phyloP scores from a whole-genome alignment of 768 basidiomycete species.

The Leccinum uliginosum region DNA sequence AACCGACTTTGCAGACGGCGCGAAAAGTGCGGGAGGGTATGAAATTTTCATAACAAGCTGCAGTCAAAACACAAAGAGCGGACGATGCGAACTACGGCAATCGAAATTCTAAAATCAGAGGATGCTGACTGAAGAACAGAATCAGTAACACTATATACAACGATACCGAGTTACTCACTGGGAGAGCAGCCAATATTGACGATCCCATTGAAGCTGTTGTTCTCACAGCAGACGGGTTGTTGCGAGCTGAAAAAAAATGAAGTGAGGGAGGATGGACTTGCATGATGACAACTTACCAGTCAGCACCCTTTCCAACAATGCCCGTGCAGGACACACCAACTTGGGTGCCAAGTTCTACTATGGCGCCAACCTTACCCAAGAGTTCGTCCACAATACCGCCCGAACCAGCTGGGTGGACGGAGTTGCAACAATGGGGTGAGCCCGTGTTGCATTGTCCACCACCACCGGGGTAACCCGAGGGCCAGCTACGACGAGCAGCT shows the following conservation, averaged over 20 bases:
- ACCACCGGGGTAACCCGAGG: constrained; percentile 31
- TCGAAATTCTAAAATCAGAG: constrained; percentile 15
- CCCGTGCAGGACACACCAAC: constrained; percentile 34
- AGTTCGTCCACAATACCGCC: background rate
- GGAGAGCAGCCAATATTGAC: constrained; percentile 38
- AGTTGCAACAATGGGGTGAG: constrained; percentile 17
- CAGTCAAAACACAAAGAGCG: constrained; percentile 17
- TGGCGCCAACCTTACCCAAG: accelerated
- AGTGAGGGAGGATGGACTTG: background rate
- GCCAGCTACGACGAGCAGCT: constrained; percentile 35
- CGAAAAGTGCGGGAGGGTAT: constrained; percentile 11
- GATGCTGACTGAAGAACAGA: constrained; percentile 12
- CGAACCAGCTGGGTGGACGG: accelerated
- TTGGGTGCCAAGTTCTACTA: accelerated
- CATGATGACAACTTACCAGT: constrained; percentile 15
- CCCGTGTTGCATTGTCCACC: constrained; percentile 18
- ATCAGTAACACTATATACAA: constrained; percentile 1
- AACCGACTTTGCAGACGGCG: background rate
- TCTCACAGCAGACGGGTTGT: constrained; percentile 39
- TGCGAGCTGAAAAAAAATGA: constrained; percentile 21
- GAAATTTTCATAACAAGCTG: constrained; percentile 1
- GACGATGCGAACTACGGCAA: background rate
- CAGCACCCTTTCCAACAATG: constrained; percentile 12
- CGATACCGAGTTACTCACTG: constrained; percentile 19
- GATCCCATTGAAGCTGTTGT: constrained; percentile 33